Percentiles rank a stretch among this genome's conserved stretches.
Evolutionary conservation across 2,329 filamentous ascomycete species (phyloP).

Genomic region (Colletotrichum sp.): DNA sequence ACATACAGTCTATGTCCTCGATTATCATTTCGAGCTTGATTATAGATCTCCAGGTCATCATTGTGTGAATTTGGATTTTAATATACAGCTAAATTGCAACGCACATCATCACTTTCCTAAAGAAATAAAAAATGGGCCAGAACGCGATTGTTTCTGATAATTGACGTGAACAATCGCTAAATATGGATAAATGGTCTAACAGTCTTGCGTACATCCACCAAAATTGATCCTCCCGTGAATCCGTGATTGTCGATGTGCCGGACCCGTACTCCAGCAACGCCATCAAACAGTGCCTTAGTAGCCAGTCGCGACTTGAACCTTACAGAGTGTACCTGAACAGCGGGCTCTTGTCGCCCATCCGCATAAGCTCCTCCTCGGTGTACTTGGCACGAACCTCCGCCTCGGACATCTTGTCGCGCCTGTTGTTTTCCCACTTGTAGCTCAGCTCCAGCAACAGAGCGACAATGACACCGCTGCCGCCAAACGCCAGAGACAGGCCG

Average conservation of each 20-base stretch:
- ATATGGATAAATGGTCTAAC: neutral
- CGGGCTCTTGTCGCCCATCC: slow-evolving; percentile 24
- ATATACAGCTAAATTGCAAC: too few relatives aligned
- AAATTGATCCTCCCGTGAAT: neutral
- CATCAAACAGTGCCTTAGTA: neutral
- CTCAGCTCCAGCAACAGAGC: slow-evolving; percentile 32
- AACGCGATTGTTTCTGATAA: neutral
- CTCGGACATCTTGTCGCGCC: slow-evolving; percentile 27
- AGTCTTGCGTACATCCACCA: neutral
- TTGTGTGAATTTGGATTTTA: too few relatives aligned
- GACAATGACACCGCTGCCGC: slow-evolving; percentile 28
- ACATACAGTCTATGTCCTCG: too few relatives aligned
- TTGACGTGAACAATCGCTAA: slow-evolving; percentile 1
- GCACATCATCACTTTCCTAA: too few relatives aligned
- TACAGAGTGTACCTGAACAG: slow-evolving; percentile 23
- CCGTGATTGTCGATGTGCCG: neutral
- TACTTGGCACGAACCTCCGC: slow-evolving; percentile 25
- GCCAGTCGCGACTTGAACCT: neutral
- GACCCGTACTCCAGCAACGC: neutral
- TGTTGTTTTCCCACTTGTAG: slow-evolving; percentile 30
- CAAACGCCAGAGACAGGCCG: slow-evolving; percentile 35
- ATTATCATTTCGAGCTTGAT: too few relatives aligned
- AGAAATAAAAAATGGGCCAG: too few relatives aligned
- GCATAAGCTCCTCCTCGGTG: slow-evolving; percentile 20
- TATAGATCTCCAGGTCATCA: too few relatives aligned